These are phyloP conservation scores for Wallacemonas collosoma DNA, from an alignment of 208 protist species.

Conservation along the genomic window DNA sequence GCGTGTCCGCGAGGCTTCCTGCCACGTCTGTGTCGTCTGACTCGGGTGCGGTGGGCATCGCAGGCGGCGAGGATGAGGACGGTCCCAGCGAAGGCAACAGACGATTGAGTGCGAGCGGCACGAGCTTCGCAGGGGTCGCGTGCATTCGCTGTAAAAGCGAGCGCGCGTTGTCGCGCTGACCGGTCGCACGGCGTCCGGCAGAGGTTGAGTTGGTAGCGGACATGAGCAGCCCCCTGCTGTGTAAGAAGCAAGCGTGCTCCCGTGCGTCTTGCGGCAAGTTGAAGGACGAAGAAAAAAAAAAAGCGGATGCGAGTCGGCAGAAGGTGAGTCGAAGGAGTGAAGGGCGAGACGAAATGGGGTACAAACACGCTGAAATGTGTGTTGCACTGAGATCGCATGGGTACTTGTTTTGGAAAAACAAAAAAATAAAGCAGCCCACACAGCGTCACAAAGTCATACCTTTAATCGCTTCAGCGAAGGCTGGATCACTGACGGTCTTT, in stretches of 20 bases:
- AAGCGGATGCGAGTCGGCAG: too few relatives aligned
- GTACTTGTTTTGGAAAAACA: too few relatives aligned
- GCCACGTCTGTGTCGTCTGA: not conserved
- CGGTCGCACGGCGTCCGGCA: not conserved
- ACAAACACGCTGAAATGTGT: too few relatives aligned
- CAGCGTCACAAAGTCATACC: too few relatives aligned
- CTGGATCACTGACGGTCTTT: too few relatives aligned
- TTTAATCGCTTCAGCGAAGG: too few relatives aligned
- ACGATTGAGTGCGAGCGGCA: constrained; percentile 36
- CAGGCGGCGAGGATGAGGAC: not conserved
- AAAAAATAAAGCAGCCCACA: too few relatives aligned
- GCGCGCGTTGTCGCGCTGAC: constrained; percentile 42
- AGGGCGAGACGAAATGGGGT: too few relatives aligned
- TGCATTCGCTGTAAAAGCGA: constrained; percentile 51
- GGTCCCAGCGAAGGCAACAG: constrained; percentile 8
- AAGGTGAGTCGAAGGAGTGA: too few relatives aligned
- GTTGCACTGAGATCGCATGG: too few relatives aligned
- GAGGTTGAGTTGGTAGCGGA: not conserved
- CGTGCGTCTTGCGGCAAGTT: too few relatives aligned
- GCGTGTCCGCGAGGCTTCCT: constrained; percentile 4
- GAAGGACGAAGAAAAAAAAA: not conserved
- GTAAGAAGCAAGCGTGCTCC: not conserved
- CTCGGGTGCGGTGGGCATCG: not conserved
- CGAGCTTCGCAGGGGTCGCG: constrained; percentile 46
- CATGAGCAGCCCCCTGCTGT: not conserved